Base-by-base conservation (phyloP, 1,284 basidiomycete genomes). In the Termitomyces sp. region DNA sequence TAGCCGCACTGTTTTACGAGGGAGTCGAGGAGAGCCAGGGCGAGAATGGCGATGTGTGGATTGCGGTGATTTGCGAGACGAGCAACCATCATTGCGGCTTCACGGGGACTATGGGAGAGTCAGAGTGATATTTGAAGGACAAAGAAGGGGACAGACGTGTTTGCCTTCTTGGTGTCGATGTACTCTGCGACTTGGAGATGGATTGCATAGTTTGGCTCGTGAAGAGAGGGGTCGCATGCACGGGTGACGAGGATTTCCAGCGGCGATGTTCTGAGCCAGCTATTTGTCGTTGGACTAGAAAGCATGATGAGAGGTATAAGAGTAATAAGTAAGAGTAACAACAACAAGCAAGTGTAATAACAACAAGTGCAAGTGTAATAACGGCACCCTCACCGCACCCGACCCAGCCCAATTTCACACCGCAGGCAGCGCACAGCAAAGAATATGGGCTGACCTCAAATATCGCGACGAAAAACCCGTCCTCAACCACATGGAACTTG, bases 1-100 rank as follows among this genome's bases (percentile, higher is more conserved):
- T 99, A 99, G 64, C 96, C 96, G 68, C 95, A 98, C 48, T 92
- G 88, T 68, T 95, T 92, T 51, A 98, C 91, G 49, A 99, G 86
- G 12, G 93, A 94, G 69, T 98, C 94, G 59, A 99, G 85, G 3
- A 98, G 79, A 3, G 88, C 76, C 33, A 92, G 80, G 1, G 90
- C 85, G 36, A 97, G 83, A 64, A 94, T 82, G 24, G 92, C 86
- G 60, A 96, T 81, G 68, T 97, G 93, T 1, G 92, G 90, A 64
- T 94, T 93, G 58, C 94, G 84, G 67, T 94, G 88, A 69, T 97
- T 97, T 58, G 92, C 82, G 46, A 90, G 80, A 41, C 86, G 83
- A 6, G 91, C 90, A 47, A 92, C 79, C 54, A 84, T 76, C 80
- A 95, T 91, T 31, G 91, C 88, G 2, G 92, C 92, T 65, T 97